Conservation (phyloP, 257 asterid species). For the Sherardia arvensis region DNA sequence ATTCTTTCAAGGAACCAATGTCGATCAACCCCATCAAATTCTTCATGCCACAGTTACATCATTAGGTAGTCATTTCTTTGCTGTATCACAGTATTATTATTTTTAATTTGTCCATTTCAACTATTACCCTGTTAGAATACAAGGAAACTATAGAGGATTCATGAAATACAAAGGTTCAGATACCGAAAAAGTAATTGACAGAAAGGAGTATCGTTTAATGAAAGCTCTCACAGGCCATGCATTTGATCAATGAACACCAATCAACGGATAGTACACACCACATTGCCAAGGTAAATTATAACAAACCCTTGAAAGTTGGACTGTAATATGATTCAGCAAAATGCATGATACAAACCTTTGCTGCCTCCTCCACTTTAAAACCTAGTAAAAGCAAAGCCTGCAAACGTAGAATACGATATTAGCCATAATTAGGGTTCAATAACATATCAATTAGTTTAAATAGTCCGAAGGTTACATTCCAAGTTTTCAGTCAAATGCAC, state of each 20-base stretch:
- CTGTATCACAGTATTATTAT: background rate
- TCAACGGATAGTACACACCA: background rate
- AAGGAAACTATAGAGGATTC: no score
- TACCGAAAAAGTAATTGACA: background rate
- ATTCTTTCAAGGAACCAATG: background rate
- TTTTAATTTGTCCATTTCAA: background rate
- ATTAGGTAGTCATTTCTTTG: background rate
- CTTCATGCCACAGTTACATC: background rate
- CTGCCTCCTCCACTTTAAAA: conserved; percentile 63
- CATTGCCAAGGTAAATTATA: background rate
- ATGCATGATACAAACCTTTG: conserved; percentile 37
- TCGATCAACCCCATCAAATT: background rate
- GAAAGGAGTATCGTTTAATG: background rate
- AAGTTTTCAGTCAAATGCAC: background rate
- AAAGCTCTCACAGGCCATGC: background rate
- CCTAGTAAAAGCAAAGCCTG: conserved; percentile 87
- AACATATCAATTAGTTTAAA: background rate
- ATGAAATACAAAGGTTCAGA: no score
- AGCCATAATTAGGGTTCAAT: background rate
- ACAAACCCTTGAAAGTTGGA: background rate
- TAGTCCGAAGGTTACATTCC: no score
- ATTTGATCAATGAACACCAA: background rate
- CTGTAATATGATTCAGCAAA: background rate
- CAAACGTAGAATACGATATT: conserved; percentile 5
- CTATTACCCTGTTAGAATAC: background rate